phyloP scores from a whole-genome alignment of 1,284 basidiomycete species.

The Pseudozyma sp. region DNA sequence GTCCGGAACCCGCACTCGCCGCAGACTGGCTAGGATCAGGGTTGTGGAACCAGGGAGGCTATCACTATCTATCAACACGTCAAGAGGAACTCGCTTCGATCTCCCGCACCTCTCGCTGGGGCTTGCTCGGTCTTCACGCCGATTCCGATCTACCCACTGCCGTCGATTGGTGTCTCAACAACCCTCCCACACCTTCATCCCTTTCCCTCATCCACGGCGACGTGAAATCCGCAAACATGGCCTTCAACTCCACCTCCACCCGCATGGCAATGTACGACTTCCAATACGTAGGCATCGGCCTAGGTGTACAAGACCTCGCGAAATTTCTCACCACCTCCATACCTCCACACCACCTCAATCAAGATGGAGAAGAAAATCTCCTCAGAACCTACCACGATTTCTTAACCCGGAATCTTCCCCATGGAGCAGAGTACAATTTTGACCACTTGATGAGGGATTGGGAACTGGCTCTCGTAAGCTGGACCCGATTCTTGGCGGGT shows the following conservation, averaged over 20 bases:
- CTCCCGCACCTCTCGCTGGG: constrained; percentile 19
- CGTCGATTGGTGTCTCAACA: constrained; percentile 43
- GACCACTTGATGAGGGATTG: constrained; percentile 31
- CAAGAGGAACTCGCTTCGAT: constrained; percentile 26
- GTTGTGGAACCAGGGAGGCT: constrained; percentile 48
- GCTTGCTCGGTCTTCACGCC: constrained; percentile 29
- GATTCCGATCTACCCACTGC: constrained; percentile 16
- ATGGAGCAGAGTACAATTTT: constrained; percentile 22
- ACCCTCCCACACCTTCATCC: constrained; percentile 7
- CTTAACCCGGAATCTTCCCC: constrained; percentile 5
- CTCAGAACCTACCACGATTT: constrained; percentile 27
- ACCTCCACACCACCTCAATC: neutral
- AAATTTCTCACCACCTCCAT: constrained; percentile 52
- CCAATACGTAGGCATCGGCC: constrained; percentile 50
- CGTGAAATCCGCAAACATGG: constrained; percentile 56
- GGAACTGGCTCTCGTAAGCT: constrained; percentile 47
- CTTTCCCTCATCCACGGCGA: constrained; percentile 53
- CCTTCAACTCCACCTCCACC: constrained; percentile 17
- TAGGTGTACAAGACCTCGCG: constrained; percentile 49
- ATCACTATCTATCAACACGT: constrained; percentile 46
- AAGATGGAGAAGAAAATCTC: constrained; percentile 15
- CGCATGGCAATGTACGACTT: constrained; percentile 54
- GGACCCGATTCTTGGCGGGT: constrained; percentile 51
- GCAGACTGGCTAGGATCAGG: constrained; percentile 24
- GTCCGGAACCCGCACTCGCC: constrained; percentile 17